Evolutionary conservation across 73 alveolate species (phyloP).

Genomic region (Blepharisma japonicum): DNA sequence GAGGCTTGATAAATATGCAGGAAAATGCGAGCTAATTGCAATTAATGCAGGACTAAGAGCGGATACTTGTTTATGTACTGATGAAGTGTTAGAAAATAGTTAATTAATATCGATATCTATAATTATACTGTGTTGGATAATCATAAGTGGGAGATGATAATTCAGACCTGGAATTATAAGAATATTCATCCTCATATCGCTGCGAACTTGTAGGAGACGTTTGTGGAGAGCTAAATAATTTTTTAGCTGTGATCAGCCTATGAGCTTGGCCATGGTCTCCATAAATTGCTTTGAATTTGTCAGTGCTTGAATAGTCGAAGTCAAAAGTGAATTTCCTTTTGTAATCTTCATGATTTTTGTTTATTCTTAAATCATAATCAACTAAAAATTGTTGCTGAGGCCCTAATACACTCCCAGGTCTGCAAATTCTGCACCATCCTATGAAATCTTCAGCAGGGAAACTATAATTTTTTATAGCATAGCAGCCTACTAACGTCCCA

Average conservation of each 20-base stretch:
- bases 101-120: too few relatives aligned
- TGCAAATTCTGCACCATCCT: slow-evolving; percentile 73
- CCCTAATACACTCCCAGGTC: slow-evolving; percentile 78
- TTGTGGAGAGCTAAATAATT: neutral
- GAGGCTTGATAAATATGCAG: slow-evolving; percentile 17
- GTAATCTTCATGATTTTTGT: neutral
- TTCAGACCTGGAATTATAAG: too few relatives aligned
- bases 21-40: slow-evolving; percentile 3
- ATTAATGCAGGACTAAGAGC: neutral
- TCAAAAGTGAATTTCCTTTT: too few relatives aligned
- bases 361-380: slow-evolving; percentile 12
- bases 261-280: slow-evolving; percentile 52
- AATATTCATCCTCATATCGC: too few relatives aligned
- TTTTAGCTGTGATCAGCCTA: slow-evolving; percentile 28
- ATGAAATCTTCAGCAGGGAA: slow-evolving; percentile 67
- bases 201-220: neutral
- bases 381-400: slow-evolving; percentile 45
- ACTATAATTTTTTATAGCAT: slow-evolving; percentile 64
- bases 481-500: slow-evolving; percentile 75
- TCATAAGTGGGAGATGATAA: too few relatives aligned
- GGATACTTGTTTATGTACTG: slow-evolving; percentile 14
- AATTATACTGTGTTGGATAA: too few relatives aligned
- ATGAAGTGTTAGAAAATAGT: too few relatives aligned
- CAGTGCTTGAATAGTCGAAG: slow-evolving; percentile 1
- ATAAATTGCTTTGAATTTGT: slow-evolving; percentile 33